phyloP scores from a whole-genome alignment of 768 basidiomycete genomes.

The Cystofilobasidium ferigula region DNA sequence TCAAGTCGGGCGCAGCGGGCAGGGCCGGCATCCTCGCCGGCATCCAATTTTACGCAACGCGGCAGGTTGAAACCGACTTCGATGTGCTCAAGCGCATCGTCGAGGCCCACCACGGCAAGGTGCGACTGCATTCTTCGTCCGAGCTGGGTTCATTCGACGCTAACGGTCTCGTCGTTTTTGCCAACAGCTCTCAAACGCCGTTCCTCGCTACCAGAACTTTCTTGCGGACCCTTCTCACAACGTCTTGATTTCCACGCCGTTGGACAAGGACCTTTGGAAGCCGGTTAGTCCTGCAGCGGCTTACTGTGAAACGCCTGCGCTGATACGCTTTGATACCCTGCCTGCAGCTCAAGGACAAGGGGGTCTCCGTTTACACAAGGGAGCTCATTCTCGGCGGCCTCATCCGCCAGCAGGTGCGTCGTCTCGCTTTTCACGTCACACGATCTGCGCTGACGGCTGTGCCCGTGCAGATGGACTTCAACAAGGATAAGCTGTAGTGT shows the following conservation, averaged over 20 bases:
- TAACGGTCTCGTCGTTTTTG: slow-evolving; percentile 21
- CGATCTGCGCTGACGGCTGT: neutral
- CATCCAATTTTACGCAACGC: slow-evolving; percentile 64
- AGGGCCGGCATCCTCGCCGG: slow-evolving; percentile 52
- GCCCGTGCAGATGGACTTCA: neutral
- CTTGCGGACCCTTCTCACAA: slow-evolving; percentile 46
- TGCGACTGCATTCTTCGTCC: slow-evolving; percentile 36
- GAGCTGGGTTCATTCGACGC: neutral
- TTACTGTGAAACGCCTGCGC: neutral
- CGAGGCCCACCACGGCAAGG: slow-evolving; percentile 57
- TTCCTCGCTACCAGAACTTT: slow-evolving; percentile 2
- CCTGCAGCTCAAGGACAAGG: slow-evolving; percentile 41
- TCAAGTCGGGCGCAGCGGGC: slow-evolving; percentile 31
- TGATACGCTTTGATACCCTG: neutral
- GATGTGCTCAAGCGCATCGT: slow-evolving; percentile 57
- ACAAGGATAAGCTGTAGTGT: neutral
- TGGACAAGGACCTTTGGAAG: slow-evolving; percentile 58
- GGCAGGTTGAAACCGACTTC: slow-evolving; percentile 49
- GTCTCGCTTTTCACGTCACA: neutral
- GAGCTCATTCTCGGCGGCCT: slow-evolving; percentile 58
- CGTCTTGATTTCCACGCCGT: slow-evolving; percentile 55
- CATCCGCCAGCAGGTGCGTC: slow-evolving; percentile 50
- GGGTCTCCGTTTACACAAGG: slow-evolving; percentile 53
- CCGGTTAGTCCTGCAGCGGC: slow-evolving; percentile 32
- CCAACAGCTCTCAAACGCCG: slow-evolving; percentile 41